Evolutionary conservation across 2,329 filamentous ascomycete genomes (phyloP), one percentile per base, ranked within the genome.

Genomic region (Pestalotiopsis sp.): DNA sequence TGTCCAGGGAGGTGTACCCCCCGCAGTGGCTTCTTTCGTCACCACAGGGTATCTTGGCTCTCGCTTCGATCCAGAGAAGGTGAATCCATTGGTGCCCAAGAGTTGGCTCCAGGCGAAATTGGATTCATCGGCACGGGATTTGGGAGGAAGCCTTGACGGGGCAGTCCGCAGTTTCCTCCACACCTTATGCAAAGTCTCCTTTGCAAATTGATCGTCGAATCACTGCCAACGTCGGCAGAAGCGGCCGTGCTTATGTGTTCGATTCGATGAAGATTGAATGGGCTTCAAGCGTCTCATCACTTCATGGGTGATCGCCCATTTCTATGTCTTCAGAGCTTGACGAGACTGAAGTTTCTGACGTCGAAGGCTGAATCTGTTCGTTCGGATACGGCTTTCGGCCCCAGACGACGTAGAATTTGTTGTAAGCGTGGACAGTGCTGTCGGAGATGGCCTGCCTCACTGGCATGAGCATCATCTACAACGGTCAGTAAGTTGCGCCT

Each of bases 381-480:
- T 77, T 74, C 0, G 75, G 77, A 66, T 77, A 78, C 1, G 86
- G 86, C 71, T 87, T 88, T 31, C 86, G 80, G 9, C 85, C 86
- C 73, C 81, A 84, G 0, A 88, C 83, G 5, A 87, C 83, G 69
- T 83, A 81, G n/a, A 86, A 76, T 31, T 81, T 81, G 70, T 84
- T 78, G 69, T 86, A 88, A 0, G 83, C 80, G 70, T 88, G 86
- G 12, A 86, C 80, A 9, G 77, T 77, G 3, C 79, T 77, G 73
- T 88, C 79, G 5, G 81, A 81, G 4, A 88, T 71, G 39, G 84
- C 83, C 69, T 80, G 81, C 59, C 86, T 80, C 4, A 87, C 84
- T 57, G 85, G 79, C 39, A 88, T 82, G 14, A 88, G 77, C 3
- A 80, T 80, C 4, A 87, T 81, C 85, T 86, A 61, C 38, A 31